Evolutionary conservation across 225 moss, liverwort and hornwort genomes (phyloP).

Genomic region (Rhytidiadelphus loreus): DNA sequence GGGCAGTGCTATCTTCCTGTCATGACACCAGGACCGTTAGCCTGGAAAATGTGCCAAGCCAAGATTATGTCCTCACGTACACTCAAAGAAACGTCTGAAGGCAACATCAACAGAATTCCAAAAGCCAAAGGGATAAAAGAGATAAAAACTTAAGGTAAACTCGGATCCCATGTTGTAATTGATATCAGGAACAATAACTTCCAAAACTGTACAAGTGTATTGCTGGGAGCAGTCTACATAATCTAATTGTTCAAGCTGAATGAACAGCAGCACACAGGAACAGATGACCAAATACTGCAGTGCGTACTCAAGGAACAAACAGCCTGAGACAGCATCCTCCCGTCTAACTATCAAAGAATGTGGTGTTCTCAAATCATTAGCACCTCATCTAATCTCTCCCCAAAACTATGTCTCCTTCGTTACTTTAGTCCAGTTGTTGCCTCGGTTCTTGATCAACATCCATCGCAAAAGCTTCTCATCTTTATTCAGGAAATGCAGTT

Average conservation of each 20-base stretch:
- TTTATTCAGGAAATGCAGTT: conserved; percentile 65
- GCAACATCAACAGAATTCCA: not conserved
- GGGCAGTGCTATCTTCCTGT: not conserved
- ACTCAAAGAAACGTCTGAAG: not conserved
- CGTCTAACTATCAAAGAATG: not conserved
- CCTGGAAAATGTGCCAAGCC: not conserved
- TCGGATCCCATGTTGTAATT: not conserved
- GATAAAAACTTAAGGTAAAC: not conserved
- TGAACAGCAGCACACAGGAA: not conserved
- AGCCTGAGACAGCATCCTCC: not conserved
- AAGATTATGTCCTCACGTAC: not conserved
- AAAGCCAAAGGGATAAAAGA: not conserved
- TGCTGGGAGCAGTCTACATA: not conserved
- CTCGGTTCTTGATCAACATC: conserved; percentile 79
- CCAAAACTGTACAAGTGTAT: conserved; percentile 14
- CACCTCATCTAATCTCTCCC: not conserved
- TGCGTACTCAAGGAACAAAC: not conserved
- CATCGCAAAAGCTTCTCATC: conserved; percentile 88
- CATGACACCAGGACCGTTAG: not conserved
- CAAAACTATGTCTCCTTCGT: conserved; percentile 22
- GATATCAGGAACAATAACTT: not conserved
- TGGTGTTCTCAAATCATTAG: not conserved
- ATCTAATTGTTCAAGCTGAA: not conserved
- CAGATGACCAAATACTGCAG: not conserved
- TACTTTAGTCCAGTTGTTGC: conserved; percentile 65